Evolutionary conservation across 768 basidiomycete genomes (phyloP), one percentile per base, ranked within the genome.

Genomic region (Mycena latifolia): DNA sequence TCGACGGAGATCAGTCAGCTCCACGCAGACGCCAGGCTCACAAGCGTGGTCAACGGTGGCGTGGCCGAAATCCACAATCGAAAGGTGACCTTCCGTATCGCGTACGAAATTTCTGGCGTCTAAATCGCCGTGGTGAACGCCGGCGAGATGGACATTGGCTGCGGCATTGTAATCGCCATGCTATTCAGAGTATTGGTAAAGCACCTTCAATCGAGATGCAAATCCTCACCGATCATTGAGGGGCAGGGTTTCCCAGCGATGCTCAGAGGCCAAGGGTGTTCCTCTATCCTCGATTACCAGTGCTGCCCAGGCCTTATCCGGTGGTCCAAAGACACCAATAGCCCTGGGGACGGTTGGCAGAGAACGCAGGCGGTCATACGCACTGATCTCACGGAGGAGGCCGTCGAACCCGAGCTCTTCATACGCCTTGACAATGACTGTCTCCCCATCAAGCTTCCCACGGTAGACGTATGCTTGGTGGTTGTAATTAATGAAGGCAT

Each of bases 41-140:
- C 28, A 56, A 33, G 28, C 41, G 31, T 56, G 55, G 43, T 29
- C 55, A 15, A 56, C 28, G 28, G 17, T 17, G 12, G 55, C 41
- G 43, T 56, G 45, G 55, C 55, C 55, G 22, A 56, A 56, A 33
- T 56, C 55, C 28, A 56, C 45, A 46, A 56, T 56, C 1, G 27
- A 56, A 22, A 56, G 43, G 11, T 17, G n/a, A 31, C 41, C 43
- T n/a, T 46, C 28, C 43, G 6, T 45, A 31, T 56, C 29, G 28
- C 55, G 43, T 17, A 56, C 43, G 39, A 55, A 27, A 43, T 55
- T 43, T 41, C 41, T 55, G 41, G n/a, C 55, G 33, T 12, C 43
- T 12, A 56, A 20, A 56, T 56, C 55, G 22, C 55, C 41, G n/a
- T 56, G 55, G 28, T 45, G 28, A 43, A 56, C 43, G 14, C 55